Evolutionary conservation across 176 grass and related monocot species (phyloP).

Genomic region (Carex myosuroides): DNA sequence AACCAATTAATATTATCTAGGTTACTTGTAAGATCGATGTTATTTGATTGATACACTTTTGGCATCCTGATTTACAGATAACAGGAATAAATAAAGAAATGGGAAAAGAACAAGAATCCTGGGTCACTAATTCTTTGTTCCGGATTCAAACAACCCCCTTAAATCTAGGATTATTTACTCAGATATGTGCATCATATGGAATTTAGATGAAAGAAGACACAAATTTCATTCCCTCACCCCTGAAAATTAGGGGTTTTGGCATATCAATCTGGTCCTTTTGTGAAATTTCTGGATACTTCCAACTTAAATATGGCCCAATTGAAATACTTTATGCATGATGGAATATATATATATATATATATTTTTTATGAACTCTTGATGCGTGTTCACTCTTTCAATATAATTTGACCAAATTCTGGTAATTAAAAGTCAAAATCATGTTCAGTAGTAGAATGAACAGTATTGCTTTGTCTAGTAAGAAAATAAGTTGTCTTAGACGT

Average conservation of each 20-base stretch:
- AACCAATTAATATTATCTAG: not conserved
- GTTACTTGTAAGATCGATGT: not conserved
- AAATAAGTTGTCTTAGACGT: not conserved
- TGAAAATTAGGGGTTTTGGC: not conserved
- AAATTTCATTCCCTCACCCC: not conserved
- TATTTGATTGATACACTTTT: not conserved
- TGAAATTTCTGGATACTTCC: constrained; percentile 7
- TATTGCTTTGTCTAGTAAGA: not conserved
- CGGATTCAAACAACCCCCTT: not conserved
- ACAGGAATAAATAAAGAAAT: constrained; percentile 9
- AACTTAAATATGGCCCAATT: not conserved
- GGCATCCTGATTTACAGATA: not conserved
- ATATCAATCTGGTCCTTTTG: not conserved
- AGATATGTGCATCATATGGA: not conserved
- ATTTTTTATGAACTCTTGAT: not conserved
- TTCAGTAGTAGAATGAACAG: not conserved
- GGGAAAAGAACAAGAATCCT: constrained; percentile 7
- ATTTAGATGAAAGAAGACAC: constrained; percentile 5
- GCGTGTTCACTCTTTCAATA: not conserved
- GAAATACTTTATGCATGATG: not conserved
- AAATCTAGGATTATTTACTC: constrained; percentile 5
- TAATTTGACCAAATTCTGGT: not conserved
- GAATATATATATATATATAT: too few relatives aligned
- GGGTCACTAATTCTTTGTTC: not conserved
- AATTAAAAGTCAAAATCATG: not conserved